Percentiles rank a stretch among this genome's conserved stretches.
These are phyloP conservation scores for Coemansia sp. DNA, from an alignment of 192 early-diverging fungal species.

Conservation along the genomic window DNA sequence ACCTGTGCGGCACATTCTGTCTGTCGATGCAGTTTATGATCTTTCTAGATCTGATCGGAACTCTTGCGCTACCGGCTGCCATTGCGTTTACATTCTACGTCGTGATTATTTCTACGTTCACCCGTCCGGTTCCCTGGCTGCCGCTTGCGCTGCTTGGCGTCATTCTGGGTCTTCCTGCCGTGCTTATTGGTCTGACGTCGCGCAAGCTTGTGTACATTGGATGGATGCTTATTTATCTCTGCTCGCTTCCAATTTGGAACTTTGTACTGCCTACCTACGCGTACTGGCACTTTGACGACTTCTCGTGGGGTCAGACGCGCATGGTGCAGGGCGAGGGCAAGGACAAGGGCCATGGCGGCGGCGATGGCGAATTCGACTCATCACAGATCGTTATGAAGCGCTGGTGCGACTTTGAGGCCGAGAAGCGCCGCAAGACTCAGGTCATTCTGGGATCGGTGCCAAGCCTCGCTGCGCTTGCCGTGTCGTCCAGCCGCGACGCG, in stretches of 20 bases:
- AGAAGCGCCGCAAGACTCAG: constrained; percentile 54
- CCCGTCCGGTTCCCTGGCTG: constrained; percentile 54
- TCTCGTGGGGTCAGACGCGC: constrained; percentile 82
- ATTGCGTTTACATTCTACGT: constrained; percentile 85
- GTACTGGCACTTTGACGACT: constrained; percentile 88
- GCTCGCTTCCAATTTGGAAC: constrained; percentile 75
- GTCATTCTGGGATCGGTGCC: constrained; percentile 41
- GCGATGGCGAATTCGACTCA: constrained; percentile 73
- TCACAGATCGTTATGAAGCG: constrained; percentile 73
- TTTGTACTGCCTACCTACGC: constrained; percentile 74
- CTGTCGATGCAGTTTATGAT: constrained; percentile 96
- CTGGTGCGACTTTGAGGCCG: constrained; percentile 71
- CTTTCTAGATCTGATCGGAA: constrained; percentile 92
- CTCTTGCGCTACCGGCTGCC: constrained; percentile 88
- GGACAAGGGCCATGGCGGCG: constrained; percentile 59
- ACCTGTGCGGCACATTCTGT: constrained; percentile 88
- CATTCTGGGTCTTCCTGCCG: constrained; percentile 73
- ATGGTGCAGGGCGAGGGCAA: constrained; percentile 63
- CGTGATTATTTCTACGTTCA: constrained; percentile 63
- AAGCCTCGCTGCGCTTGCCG: constrained; percentile 31
- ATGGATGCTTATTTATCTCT: constrained; percentile 80
- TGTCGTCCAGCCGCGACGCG: constrained; percentile 18
- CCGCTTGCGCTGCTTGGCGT: constrained; percentile 66
- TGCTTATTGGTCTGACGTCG: constrained; percentile 78
- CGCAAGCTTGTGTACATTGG: constrained; percentile 76